Conservation (phyloP, 2,329 filamentous ascomycete genomes). For the Colletotrichum phormii region DNA sequence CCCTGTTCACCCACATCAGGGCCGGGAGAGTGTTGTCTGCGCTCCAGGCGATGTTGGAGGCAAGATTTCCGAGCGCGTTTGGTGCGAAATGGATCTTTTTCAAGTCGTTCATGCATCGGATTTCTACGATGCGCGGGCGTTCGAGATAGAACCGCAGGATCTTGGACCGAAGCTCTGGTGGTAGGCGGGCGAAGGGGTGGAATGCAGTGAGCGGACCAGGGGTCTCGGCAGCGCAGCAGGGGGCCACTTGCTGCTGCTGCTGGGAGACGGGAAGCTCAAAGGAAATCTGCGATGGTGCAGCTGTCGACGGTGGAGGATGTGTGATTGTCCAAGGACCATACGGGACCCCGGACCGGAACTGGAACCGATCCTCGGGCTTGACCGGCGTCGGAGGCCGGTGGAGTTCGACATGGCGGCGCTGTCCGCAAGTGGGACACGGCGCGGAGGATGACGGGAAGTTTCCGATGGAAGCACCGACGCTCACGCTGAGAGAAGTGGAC, state of each 20-base stretch:
- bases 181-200: constrained; percentile 55
- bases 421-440: constrained; percentile 33
- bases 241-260: background rate
- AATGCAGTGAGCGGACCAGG: constrained; percentile 15
- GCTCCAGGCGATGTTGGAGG: constrained; percentile 37
- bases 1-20: constrained; percentile 38
- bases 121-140: constrained; percentile 55
- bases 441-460: constrained; percentile 26
- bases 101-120: constrained; percentile 49
- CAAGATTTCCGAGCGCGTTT: constrained; percentile 33
- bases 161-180: constrained; percentile 59
- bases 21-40: constrained; percentile 38
- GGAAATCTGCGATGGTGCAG: background rate
- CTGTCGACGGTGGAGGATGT: constrained; percentile 9
- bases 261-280: background rate
- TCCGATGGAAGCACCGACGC: constrained; percentile 31
- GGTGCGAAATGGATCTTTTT: constrained; percentile 34
- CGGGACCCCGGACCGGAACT: constrained; percentile 32
- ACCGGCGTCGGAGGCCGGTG: constrained; percentile 33
- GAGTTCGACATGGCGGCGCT: constrained; percentile 30
- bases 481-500: constrained; percentile 28
- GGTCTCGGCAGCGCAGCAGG: background rate
- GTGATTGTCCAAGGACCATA: constrained; percentile 32
- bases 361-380: constrained; percentile 33
- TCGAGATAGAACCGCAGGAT: constrained; percentile 61